Base-by-base conservation (phyloP, 306 rosid species). In the Hylodesmum podocarpum region DNA sequence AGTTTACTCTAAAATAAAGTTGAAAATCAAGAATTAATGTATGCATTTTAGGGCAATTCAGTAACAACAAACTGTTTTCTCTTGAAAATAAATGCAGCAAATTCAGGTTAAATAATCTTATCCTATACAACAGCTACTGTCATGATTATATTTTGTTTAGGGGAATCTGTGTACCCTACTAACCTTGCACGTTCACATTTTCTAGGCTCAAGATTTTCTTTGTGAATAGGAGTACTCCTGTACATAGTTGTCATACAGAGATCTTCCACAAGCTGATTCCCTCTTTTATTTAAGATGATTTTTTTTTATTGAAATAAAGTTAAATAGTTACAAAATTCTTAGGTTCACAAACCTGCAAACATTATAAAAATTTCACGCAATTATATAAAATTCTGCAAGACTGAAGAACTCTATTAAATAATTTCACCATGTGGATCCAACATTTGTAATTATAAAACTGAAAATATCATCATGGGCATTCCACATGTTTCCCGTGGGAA, bases 401-500 rank as follows among this genome's bases (percentile, higher is more conserved):
- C 18, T 25, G 3, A 5, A 16, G n/a, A 55, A 39, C 29, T 4
- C 66, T 21, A 43, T 14, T 54, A 72, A 50, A 57, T 73, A 73
- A 16, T 16, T 34, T 27, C 29, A 57, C 18, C 21, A 28, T 10
- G 34, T 31, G 70, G 10, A 31, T 8, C 47, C 37, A 2, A 28
- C 16, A n/a, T 24, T 33, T 43, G 25, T 18, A 8, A 12, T 74
- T 61, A 61, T 61, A 63, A 75, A 46, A 33, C 27, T 33, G 57
- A 46, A 44, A 61, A 59, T 28, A 65, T 34, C 43, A 49, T 6
- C 50, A 1, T 22, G 39, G 72, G 14, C 49, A 44, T 74, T 75
- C 40, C 72, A 63, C 80, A 34, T 66, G 81, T 66, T 37, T 47
- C 31, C 29, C 41, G 46, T 66, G 67, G 74, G 36, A 76, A 15